Percentiles rank a stretch among this genome's conserved stretches.
Conservation (phyloP, 805 yeast species). For the Yarrowia keelungensis region DNA sequence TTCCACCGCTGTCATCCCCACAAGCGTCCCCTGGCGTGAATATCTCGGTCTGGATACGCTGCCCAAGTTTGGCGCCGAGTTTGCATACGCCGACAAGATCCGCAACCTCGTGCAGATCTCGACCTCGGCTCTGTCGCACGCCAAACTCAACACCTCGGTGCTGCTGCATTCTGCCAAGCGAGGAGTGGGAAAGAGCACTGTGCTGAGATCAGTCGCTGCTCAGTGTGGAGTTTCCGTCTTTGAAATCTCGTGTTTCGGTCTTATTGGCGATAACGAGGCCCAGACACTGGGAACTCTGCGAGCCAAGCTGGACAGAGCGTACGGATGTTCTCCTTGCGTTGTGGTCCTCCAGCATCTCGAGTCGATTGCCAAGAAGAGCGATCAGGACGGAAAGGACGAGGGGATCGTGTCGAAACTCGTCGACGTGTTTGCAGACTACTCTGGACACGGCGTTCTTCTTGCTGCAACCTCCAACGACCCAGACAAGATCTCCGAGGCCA, state of each 20-base stretch:
- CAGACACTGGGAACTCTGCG: conserved; percentile 79
- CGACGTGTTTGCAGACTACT: conserved; percentile 63
- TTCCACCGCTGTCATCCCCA: conserved; percentile 45
- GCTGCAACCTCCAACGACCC: conserved; percentile 73
- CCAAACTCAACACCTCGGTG: conserved; percentile 63
- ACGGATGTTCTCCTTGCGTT: conserved; percentile 56
- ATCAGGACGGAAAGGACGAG: conserved; percentile 60
- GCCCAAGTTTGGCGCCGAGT: conserved; percentile 55
- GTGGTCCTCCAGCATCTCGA: conserved; percentile 78
- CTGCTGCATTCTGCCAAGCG: conserved; percentile 72
- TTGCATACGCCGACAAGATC: conserved; percentile 60
- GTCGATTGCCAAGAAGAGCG: conserved; percentile 68
- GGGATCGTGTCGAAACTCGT: conserved; percentile 57
- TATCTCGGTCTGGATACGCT: conserved; percentile 50
- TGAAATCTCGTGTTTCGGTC: conserved; percentile 72
- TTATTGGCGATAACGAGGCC: conserved; percentile 72
- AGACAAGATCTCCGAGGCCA: conserved; percentile 68
- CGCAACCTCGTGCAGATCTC: conserved; percentile 62
- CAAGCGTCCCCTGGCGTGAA: conserved; percentile 54
- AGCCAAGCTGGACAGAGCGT: conserved; percentile 75
- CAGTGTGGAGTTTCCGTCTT: conserved; percentile 70
- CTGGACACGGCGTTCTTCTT: conserved; percentile 57
- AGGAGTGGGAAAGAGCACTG: conserved; percentile 78
- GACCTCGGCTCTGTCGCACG: conserved; percentile 47
- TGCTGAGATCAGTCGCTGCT: conserved; percentile 62